phyloP scores from a whole-genome alignment of 2,329 filamentous ascomycete genomes.

The Sclerotinia trifoliorum region DNA sequence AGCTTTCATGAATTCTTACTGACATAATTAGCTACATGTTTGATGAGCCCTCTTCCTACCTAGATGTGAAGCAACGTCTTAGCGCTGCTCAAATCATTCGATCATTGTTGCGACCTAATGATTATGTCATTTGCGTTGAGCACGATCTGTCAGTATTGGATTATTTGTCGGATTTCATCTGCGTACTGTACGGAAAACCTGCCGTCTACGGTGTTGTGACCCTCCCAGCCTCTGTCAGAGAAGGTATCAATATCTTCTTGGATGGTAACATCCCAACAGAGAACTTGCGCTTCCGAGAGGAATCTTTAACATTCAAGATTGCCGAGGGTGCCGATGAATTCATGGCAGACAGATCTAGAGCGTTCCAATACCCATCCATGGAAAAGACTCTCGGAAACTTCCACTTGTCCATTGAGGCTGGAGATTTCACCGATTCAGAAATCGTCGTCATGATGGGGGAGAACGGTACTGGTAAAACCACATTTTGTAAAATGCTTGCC shows the following conservation, averaged over 20 bases:
- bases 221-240: conserved; percentile 89
- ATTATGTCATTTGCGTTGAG: conserved; percentile 98
- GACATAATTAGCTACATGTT: conserved; percentile 77
- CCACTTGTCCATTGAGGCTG: conserved; percentile 75
- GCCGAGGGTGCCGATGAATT: conserved; percentile 88
- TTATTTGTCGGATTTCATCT: conserved; percentile 98
- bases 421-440: conserved; percentile 94
- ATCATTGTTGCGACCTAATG: conserved; percentile 79
- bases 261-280: conserved; percentile 98
- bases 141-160: conserved; percentile 98
- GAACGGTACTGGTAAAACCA: conserved; percentile 99
- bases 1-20: conserved; percentile 2
- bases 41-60: conserved; percentile 96
- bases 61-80: conserved; percentile 98
- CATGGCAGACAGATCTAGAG: conserved; percentile 76
- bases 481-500: conserved; percentile 94
- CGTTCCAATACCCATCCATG: conserved; percentile 86
- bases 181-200: conserved; percentile 91
- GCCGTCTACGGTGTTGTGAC: conserved; percentile 98
- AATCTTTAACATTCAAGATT: conserved; percentile 93
- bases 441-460: conserved; percentile 99
- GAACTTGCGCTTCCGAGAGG: conserved; percentile 96
- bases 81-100: conserved; percentile 90
- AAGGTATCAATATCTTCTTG: conserved; percentile 99
- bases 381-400: conserved; percentile 90